Percentiles rank a stretch among this genome's conserved stretches.
Conservation (phyloP, 176 grass and related monocot species). For the Puccinellia tenuiflora region DNA sequence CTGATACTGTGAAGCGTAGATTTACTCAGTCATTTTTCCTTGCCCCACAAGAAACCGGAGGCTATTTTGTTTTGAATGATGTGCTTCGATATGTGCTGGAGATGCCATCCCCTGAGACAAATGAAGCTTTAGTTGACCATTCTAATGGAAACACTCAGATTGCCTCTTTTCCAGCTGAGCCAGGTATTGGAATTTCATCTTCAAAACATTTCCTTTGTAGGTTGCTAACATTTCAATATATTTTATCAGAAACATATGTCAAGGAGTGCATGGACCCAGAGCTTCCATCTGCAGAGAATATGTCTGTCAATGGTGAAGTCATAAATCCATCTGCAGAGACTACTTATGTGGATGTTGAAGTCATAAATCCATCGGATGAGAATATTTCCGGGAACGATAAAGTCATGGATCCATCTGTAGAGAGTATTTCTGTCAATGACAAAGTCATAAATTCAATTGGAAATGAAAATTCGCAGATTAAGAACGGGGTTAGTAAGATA, state of each 20-base stretch:
- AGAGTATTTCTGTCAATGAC: neutral
- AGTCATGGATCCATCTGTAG: neutral
- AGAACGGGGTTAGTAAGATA: neutral
- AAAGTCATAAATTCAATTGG: constrained; percentile 1
- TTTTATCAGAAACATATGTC: constrained; percentile 18
- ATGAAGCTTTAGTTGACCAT: constrained; percentile 10
- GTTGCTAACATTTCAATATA: constrained; percentile 16
- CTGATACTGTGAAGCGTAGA: constrained; percentile 34
- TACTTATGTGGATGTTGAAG: neutral
- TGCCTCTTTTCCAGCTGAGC: constrained; percentile 2
- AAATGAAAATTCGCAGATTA: neutral
- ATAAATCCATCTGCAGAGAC: constrained; percentile 1
- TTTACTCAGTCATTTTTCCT: constrained; percentile 93
- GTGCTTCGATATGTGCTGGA: constrained; percentile 50
- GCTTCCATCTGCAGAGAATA: constrained; percentile 1
- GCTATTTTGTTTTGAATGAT: constrained; percentile 89
- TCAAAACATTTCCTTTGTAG: neutral
- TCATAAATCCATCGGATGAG: neutral
- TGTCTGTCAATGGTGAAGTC: neutral
- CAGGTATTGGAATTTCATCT: constrained; percentile 32
- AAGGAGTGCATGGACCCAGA: neutral
- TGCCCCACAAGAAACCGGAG: constrained; percentile 70
- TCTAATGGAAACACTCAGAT: constrained; percentile 26
- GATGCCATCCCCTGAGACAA: constrained; percentile 13
- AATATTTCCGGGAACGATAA: neutral